Evolutionary conservation across 179 eudicot genomes (phyloP).

Genomic region (Corrigiola litoralis): DNA sequence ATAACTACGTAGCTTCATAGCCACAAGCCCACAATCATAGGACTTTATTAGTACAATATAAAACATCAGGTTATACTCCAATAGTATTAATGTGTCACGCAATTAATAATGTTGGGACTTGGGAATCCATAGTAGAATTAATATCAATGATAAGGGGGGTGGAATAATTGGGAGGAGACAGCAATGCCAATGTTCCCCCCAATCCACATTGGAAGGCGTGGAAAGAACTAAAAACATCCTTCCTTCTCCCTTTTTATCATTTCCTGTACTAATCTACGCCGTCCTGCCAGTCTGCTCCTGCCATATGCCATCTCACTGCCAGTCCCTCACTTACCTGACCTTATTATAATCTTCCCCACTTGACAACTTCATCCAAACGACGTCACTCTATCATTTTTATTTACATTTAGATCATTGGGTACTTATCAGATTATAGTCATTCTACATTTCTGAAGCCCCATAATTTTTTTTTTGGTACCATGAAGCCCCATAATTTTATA

Average conservation of each 20-base stretch:
- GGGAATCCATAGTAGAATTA: neutral
- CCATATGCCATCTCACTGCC: conserved; percentile 26
- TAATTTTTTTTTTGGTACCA: too few relatives aligned
- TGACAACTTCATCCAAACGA: conserved; percentile 6
- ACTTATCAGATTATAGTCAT: too few relatives aligned
- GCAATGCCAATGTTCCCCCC: neutral
- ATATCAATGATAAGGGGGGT: neutral
- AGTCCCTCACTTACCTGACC: neutral
- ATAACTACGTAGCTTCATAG: neutral
- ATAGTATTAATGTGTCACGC: too few relatives aligned
- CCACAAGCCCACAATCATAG: neutral
- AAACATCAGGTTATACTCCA: too few relatives aligned
- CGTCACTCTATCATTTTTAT: neutral
- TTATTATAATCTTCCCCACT: neutral
- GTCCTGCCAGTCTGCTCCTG: conserved; percentile 28
- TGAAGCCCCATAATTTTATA: too few relatives aligned
- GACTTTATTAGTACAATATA: neutral
- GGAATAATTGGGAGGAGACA: neutral
- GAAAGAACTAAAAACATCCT: conserved; percentile 16
- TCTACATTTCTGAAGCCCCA: too few relatives aligned
- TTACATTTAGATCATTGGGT: neutral
- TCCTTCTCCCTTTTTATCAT: neutral
- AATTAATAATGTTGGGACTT: neutral
- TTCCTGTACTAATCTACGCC: conserved; percentile 1
- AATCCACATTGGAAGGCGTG: neutral